These are phyloP conservation scores for Neurospora sp. DNA, from an alignment of 2,329 filamentous ascomycete genomes.

Conservation along the genomic window DNA sequence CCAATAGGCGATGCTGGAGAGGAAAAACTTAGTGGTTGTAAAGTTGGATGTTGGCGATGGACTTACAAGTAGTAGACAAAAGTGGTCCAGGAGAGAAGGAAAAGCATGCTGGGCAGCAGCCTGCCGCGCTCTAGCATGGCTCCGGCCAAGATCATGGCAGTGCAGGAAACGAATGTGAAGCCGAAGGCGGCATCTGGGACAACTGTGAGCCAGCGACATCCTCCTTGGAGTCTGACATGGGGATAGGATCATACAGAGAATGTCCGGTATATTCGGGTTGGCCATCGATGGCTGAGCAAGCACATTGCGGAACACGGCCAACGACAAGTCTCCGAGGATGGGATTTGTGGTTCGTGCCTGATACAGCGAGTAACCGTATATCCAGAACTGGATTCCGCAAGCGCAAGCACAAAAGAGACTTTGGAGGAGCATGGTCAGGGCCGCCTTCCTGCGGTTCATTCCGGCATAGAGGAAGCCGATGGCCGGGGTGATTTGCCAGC, in stretches of 20 bases:
- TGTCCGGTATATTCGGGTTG: conserved; percentile 27
- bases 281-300: conserved; percentile 28
- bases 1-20: conserved; percentile 48
- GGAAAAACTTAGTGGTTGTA: conserved; percentile 12
- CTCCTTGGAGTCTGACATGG: neutral
- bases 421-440: conserved; percentile 36
- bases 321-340: conserved; percentile 26
- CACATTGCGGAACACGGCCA: conserved; percentile 26
- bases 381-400: conserved; percentile 36
- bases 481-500: conserved; percentile 29
- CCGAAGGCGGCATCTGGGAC: conserved; percentile 24
- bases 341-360: conserved; percentile 26
- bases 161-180: conserved; percentile 28
- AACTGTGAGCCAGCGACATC: neutral
- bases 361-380: conserved; percentile 36
- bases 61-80: conserved; percentile 45
- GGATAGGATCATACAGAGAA: conserved; percentile 17
- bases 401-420: conserved; percentile 36
- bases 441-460: conserved; percentile 27
- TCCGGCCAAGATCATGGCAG: conserved; percentile 30
- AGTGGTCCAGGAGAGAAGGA: conserved; percentile 53
- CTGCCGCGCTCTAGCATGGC: conserved; percentile 28
- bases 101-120: conserved; percentile 44
- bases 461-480: conserved; percentile 31
- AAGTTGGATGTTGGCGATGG: neutral